Conservation (phyloP, 2,329 filamentous ascomycete species). For the Scedosporium apiospermum region DNA sequence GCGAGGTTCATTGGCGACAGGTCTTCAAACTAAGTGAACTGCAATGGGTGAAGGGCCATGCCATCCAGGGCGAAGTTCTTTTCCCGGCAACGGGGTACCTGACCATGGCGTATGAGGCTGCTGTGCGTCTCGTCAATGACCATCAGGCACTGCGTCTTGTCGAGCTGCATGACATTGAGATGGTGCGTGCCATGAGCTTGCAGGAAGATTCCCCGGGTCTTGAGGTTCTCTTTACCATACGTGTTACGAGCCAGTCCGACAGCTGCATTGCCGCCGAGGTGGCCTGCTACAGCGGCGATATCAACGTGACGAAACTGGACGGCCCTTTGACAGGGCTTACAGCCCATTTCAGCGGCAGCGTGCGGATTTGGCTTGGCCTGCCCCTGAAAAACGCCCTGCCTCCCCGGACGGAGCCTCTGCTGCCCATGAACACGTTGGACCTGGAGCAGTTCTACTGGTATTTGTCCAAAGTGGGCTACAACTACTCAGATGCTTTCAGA, state of each 20-base stretch:
- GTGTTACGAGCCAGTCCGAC: neutral
- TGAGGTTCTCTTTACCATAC: too few relatives aligned
- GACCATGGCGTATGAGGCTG: conserved; percentile 17
- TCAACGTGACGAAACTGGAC: too few relatives aligned
- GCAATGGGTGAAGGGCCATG: conserved; percentile 22
- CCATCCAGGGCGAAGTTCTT: conserved; percentile 15
- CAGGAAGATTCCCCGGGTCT: too few relatives aligned
- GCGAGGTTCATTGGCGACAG: conserved; percentile 13
- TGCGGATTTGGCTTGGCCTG: neutral
- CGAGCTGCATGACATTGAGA: too few relatives aligned
- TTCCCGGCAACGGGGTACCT: conserved; percentile 28
- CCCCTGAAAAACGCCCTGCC: neutral
- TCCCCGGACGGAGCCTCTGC: neutral
- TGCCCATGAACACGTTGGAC: conserved; percentile 1
- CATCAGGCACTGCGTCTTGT: neutral
- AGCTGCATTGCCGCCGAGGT: neutral
- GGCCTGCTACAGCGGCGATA: too few relatives aligned
- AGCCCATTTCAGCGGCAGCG: too few relatives aligned
- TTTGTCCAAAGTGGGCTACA: conserved; percentile 10
- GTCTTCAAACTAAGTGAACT: conserved; percentile 12
- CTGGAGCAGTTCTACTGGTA: conserved; percentile 8
- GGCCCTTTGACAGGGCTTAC: too few relatives aligned
- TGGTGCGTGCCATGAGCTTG: too few relatives aligned
- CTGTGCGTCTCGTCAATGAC: neutral
- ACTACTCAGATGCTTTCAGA: conserved; percentile 9